Conservation (phyloP, 257 asterid genomes). For the Gentiana macrophylla region DNA sequence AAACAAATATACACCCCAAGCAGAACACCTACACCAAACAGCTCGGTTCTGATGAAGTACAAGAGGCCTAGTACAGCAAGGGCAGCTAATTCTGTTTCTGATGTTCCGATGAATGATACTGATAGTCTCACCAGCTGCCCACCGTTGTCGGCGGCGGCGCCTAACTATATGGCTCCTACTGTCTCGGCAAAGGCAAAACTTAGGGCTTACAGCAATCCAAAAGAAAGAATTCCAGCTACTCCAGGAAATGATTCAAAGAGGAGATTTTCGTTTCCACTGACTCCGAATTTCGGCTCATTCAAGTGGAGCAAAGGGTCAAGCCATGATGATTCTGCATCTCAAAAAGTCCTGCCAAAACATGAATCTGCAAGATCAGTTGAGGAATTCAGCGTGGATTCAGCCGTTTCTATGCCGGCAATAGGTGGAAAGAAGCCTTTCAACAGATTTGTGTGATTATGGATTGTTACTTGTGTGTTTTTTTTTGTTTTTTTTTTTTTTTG, state of each 20-base stretch:
- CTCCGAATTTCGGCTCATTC: conserved; percentile 53
- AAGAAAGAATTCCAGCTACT: conserved; percentile 59
- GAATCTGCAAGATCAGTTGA: conserved; percentile 40
- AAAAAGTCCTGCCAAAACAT: conserved; percentile 31
- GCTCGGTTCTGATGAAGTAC: conserved; percentile 22
- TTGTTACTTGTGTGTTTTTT: conserved; percentile 15
- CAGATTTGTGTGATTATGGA: conserved; percentile 78
- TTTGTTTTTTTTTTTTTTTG: conserved; percentile 12
- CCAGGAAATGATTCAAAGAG: conserved; percentile 59
- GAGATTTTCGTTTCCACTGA: conserved; percentile 77
- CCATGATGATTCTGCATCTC: conserved; percentile 41
- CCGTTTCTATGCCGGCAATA: conserved; percentile 67
- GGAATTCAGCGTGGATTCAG: conserved; percentile 47
- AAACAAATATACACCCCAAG: conserved; percentile 49
- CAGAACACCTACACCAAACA: conserved; percentile 38
- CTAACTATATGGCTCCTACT: conserved; percentile 84
- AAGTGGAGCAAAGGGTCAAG: conserved; percentile 69
- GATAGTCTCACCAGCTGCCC: conserved; percentile 95
- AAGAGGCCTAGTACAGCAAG: conserved; percentile 33
- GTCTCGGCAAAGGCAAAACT: conserved; percentile 73
- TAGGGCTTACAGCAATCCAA: conserved; percentile 69
- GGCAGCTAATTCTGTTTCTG: conserved; percentile 29
- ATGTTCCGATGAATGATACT: conserved; percentile 50
- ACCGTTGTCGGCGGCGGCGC: conserved; percentile 62
- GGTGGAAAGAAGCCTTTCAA: conserved; percentile 78